Conservation (phyloP, 2,329 filamentous ascomycete species). For the Verticillium dahliae region DNA sequence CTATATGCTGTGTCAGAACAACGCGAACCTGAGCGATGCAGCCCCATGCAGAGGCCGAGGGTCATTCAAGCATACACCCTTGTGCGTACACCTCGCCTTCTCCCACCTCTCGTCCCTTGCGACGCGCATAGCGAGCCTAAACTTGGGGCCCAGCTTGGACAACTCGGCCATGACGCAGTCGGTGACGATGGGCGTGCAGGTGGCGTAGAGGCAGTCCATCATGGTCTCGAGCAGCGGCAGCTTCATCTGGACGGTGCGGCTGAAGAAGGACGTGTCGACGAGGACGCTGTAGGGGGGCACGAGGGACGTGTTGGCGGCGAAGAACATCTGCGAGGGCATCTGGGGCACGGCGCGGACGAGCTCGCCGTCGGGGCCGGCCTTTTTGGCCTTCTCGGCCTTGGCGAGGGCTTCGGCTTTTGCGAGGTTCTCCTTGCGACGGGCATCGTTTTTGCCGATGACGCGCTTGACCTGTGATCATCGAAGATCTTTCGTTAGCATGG, state of each 20-base stretch:
- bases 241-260: constrained; percentile 73
- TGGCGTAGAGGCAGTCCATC: constrained; percentile 92
- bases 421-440: constrained; percentile 74
- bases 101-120: constrained; percentile 88
- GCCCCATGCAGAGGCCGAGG: too few relatives aligned
- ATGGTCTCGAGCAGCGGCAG: constrained; percentile 80
- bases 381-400: constrained; percentile 49
- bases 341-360: constrained; percentile 75
- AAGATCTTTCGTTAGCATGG: too few relatives aligned
- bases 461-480: constrained; percentile 56
- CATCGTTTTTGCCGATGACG: constrained; percentile 75
- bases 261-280: constrained; percentile 54
- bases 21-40: neutral
- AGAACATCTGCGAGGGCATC: constrained; percentile 79
- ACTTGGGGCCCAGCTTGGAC: constrained; percentile 84
- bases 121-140: constrained; percentile 77
- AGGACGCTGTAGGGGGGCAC: constrained; percentile 76
- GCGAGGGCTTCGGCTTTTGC: constrained; percentile 51
- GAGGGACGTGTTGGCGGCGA: constrained; percentile 80
- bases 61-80: constrained; percentile 47
- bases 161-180: constrained; percentile 55
- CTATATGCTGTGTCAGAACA: constrained; percentile 42
- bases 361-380: constrained; percentile 47
- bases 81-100: constrained; percentile 81
- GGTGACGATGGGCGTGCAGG: constrained; percentile 83